Evolutionary conservation across 306 rosid genomes (phyloP).

Genomic region (Prunus fruticosa): DNA sequence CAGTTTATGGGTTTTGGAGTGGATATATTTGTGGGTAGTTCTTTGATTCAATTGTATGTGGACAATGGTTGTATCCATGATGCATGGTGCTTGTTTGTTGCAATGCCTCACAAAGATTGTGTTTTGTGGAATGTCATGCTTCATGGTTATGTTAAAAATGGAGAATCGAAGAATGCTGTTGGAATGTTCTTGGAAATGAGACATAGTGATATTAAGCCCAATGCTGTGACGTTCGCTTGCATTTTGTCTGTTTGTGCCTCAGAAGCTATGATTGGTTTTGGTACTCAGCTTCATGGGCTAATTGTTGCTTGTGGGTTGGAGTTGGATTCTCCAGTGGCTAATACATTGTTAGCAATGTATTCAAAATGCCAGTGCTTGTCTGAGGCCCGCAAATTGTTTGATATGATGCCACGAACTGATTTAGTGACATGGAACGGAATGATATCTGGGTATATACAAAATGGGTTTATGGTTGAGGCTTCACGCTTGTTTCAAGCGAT

Average conservation of each 20-base stretch:
- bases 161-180: conserved; percentile 46
- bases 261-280: conserved; percentile 46
- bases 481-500: conserved; percentile 11
- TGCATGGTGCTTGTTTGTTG: conserved; percentile 63
- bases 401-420: conserved; percentile 23
- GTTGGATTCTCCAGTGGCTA: conserved; percentile 22
- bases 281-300: conserved; percentile 75
- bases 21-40: conserved; percentile 71
- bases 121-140: conserved; percentile 87
- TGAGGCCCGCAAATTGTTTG: conserved; percentile 15
- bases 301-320: conserved; percentile 48
- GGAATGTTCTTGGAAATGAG: conserved; percentile 55
- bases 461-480: conserved; percentile 29
- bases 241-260: conserved; percentile 55
- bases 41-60: conserved; percentile 64
- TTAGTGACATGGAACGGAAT: conserved; percentile 31
- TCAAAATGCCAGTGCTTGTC: conserved; percentile 20
- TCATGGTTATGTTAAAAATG: conserved; percentile 55
- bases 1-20: conserved; percentile 42
- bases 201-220: conserved; percentile 33
- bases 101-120: conserved; percentile 53
- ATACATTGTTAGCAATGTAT: conserved; percentile 25
- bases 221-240: conserved; percentile 58
- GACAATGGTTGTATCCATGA: conserved; percentile 56
- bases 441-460: conserved; percentile 24